Evolutionary conservation across 2,329 filamentous ascomycete species (phyloP).

Genomic region (Nigrospora osmanthi): DNA sequence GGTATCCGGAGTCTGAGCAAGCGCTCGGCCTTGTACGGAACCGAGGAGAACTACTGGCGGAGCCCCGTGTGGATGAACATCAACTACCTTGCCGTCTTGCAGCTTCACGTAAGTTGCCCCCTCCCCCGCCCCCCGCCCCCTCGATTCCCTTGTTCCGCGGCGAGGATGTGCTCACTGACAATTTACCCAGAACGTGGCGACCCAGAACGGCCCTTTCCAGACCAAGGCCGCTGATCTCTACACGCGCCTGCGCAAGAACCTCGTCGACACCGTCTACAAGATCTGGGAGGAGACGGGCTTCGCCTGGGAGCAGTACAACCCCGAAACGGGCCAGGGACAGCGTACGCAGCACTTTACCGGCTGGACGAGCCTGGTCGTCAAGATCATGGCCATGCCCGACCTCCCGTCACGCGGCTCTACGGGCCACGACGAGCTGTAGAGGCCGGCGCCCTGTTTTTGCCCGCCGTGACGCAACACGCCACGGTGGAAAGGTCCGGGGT

Average conservation of each 20-base stretch:
- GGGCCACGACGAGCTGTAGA: background rate
- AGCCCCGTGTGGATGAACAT: slow-evolving; percentile 94
- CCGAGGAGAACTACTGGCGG: slow-evolving; percentile 94
- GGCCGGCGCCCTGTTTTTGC: too few species aligned
- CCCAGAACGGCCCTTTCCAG: slow-evolving; percentile 58
- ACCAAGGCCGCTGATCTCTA: slow-evolving; percentile 67
- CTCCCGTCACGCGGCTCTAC: slow-evolving; percentile 20
- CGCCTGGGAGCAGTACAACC: slow-evolving; percentile 98
- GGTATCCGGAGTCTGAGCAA: slow-evolving; percentile 88
- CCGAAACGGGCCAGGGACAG: slow-evolving; percentile 87
- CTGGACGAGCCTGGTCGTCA: slow-evolving; percentile 97
- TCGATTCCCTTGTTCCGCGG: slow-evolving; percentile 1
- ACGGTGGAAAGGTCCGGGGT: too few species aligned
- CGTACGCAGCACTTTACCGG: slow-evolving; percentile 96
- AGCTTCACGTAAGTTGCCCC: slow-evolving; percentile 59
- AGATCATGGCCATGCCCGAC: slow-evolving; percentile 93
- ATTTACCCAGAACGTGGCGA: slow-evolving; percentile 52
- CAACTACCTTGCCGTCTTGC: slow-evolving; percentile 79
- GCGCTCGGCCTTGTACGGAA: slow-evolving; percentile 75
- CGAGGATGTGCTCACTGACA: slow-evolving; percentile 4
- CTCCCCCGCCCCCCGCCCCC: too few species aligned
- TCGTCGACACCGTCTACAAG: slow-evolving; percentile 82
- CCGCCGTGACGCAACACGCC: too few species aligned
- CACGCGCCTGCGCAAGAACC: slow-evolving; percentile 66
- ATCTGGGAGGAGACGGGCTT: slow-evolving; percentile 90